phyloP scores from a whole-genome alignment of 805 yeast genomes.

The Saturnispora dispora region DNA sequence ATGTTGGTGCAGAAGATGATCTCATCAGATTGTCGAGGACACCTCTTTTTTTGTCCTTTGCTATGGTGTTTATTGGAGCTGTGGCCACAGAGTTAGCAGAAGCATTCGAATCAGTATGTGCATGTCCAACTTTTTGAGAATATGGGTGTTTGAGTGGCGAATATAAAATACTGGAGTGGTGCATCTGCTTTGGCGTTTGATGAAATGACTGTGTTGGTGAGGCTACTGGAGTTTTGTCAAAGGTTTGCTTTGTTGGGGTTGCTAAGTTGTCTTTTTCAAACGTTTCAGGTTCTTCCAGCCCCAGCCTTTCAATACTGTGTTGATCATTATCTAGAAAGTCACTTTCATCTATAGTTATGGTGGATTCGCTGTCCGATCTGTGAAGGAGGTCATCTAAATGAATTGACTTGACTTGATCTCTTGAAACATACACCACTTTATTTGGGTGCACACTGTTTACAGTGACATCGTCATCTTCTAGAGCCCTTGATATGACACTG shows the following conservation, averaged over 20 bases:
- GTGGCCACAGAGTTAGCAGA: not conserved
- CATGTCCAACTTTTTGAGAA: slow-evolving; percentile 2
- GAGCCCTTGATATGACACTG: slow-evolving; percentile 17
- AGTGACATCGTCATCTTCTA: slow-evolving; percentile 18
- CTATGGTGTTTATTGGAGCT: not conserved
- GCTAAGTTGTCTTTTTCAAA: not conserved
- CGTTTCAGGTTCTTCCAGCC: not conserved
- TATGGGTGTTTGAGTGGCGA: not conserved
- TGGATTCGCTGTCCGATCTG: slow-evolving; percentile 8
- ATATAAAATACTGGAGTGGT: not conserved
- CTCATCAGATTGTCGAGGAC: slow-evolving; percentile 7
- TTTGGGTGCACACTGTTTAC: slow-evolving; percentile 16
- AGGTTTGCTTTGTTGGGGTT: slow-evolving; percentile 10
- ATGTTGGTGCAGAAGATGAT: slow-evolving; percentile 9
- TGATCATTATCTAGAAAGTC: not conserved
- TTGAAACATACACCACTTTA: slow-evolving; percentile 8
- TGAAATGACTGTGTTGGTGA: slow-evolving; percentile 10
- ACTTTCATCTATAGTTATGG: slow-evolving; percentile 3
- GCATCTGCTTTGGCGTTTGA: slow-evolving; percentile 8
- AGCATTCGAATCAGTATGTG: slow-evolving; percentile 8
- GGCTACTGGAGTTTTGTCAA: slow-evolving; percentile 11
- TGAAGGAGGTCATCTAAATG: slow-evolving; percentile 13
- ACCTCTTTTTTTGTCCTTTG: not conserved
- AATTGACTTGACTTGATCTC: slow-evolving; percentile 13
- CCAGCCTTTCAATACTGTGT: not conserved